Conservation (phyloP, 305 asterid genomes). For the Fraxinus paxiana region DNA sequence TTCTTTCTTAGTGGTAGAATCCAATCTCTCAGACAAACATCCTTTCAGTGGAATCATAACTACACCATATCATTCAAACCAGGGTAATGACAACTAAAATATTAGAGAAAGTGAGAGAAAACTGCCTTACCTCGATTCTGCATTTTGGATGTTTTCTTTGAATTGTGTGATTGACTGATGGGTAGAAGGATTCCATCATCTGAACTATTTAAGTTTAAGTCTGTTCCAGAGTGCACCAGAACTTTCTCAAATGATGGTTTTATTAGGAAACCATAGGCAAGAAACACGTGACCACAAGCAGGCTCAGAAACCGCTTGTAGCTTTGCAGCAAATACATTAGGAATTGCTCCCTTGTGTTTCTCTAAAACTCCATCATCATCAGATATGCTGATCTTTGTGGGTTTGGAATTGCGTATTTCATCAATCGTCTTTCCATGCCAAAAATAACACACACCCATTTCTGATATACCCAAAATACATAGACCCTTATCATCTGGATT, state of each 20-base stretch:
- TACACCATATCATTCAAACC: neutral
- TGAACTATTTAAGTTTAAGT: constrained; percentile 51
- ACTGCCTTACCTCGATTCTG: constrained; percentile 47
- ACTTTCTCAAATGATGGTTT: constrained; percentile 77
- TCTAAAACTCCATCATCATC: constrained; percentile 44
- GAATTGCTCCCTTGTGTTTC: constrained; percentile 55
- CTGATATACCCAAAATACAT: constrained; percentile 76
- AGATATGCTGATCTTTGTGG: constrained; percentile 61
- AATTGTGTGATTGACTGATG: constrained; percentile 44
- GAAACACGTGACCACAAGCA: constrained; percentile 52
- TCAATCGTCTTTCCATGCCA: constrained; percentile 68
- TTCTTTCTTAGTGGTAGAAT: neutral
- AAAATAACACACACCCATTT: constrained; percentile 78
- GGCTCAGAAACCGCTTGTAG: constrained; percentile 50
- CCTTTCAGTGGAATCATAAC: neutral
- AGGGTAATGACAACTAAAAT: neutral
- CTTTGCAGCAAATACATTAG: constrained; percentile 73
- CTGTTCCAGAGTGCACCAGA: constrained; percentile 61
- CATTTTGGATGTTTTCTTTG: constrained; percentile 40
- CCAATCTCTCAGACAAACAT: neutral
- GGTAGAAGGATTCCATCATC: constrained; percentile 75
- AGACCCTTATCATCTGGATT: constrained; percentile 47
- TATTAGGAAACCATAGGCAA: constrained; percentile 72
- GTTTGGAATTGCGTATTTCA: constrained; percentile 57
- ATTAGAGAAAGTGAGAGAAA: neutral